These are phyloP conservation scores for Puccinia horiana DNA, from an alignment of 1,284 basidiomycete species.

Conservation along the genomic window DNA sequence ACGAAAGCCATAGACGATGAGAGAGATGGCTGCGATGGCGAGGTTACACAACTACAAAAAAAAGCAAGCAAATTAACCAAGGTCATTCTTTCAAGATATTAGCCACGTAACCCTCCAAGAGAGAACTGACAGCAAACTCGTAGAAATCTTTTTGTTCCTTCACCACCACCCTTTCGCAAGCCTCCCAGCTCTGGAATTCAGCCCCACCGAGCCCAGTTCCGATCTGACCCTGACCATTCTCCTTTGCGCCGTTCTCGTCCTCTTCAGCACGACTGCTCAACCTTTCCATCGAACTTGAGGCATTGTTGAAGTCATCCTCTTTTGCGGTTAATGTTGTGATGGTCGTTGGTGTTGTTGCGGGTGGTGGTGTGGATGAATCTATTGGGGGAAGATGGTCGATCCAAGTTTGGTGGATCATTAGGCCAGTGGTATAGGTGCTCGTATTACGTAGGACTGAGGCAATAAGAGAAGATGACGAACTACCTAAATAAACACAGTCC, in stretches of 20 bases:
- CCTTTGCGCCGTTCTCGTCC: too few species aligned
- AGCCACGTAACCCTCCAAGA: not conserved
- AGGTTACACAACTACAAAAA: constrained; percentile 22
- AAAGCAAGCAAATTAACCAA: too few species aligned
- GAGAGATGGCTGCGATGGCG: constrained; percentile 8
- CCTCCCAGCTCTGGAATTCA: constrained; percentile 43
- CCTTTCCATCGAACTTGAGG: too few species aligned
- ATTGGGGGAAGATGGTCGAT: not conserved
- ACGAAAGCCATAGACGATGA: constrained; percentile 28
- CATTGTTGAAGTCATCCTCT: too few species aligned
- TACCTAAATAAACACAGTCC: constrained; percentile 18
- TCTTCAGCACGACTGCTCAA: too few species aligned
- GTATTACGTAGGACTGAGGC: constrained; percentile 7
- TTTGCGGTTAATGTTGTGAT: not conserved
- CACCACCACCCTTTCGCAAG: constrained; percentile 28
- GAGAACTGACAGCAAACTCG: constrained; percentile 36
- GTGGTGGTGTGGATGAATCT: not conserved
- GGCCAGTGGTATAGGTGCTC: constrained; percentile 10
- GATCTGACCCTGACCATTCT: not conserved
- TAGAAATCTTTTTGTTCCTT: constrained; percentile 32
- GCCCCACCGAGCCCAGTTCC: not conserved
- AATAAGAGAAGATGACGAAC: constrained; percentile 26
- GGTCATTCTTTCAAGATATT: too few species aligned
- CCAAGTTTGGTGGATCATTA: not conserved
- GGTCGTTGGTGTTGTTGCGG: not conserved